Evolutionary conservation across 768 basidiomycete species (phyloP).

Genomic region (Phaeotremella skinneri): DNA sequence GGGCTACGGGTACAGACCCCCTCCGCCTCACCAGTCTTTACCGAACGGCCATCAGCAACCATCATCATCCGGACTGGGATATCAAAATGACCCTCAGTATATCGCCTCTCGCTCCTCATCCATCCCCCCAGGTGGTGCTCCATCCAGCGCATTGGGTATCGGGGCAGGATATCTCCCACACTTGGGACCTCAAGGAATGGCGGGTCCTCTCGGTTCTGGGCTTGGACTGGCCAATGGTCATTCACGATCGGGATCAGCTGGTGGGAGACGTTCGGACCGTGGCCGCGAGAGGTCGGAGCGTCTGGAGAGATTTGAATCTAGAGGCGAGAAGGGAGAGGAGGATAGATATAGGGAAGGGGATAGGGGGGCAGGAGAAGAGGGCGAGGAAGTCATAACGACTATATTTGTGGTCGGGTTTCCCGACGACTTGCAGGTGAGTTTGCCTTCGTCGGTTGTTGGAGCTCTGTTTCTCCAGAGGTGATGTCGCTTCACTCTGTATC

Average conservation of each 20-base stretch:
- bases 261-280: background rate
- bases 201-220: background rate
- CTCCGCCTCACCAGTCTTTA: background rate
- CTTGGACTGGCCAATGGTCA: background rate
- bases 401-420: slow-evolving; percentile 99
- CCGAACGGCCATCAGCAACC: background rate
- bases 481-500: no score
- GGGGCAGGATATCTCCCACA: background rate
- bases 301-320: background rate
- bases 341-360: background rate
- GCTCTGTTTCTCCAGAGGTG: no score
- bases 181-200: background rate
- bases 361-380: slow-evolving; percentile 16
- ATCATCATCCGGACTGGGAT: background rate
- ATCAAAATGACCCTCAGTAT: no score
- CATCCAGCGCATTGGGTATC: background rate
- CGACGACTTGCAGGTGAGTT: slow-evolving; percentile 91
- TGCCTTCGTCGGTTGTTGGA: slow-evolving; percentile 5
- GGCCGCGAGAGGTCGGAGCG: slow-evolving; percentile 8
- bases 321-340: background rate
- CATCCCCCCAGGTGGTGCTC: background rate
- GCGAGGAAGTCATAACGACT: slow-evolving; percentile 81
- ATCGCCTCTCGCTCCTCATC: background rate
- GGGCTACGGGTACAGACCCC: background rate
- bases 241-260: slow-evolving; percentile 1